Base-by-base conservation (phyloP, 1,139 yeast genomes). In the Zygosaccharomyces sapae region DNA sequence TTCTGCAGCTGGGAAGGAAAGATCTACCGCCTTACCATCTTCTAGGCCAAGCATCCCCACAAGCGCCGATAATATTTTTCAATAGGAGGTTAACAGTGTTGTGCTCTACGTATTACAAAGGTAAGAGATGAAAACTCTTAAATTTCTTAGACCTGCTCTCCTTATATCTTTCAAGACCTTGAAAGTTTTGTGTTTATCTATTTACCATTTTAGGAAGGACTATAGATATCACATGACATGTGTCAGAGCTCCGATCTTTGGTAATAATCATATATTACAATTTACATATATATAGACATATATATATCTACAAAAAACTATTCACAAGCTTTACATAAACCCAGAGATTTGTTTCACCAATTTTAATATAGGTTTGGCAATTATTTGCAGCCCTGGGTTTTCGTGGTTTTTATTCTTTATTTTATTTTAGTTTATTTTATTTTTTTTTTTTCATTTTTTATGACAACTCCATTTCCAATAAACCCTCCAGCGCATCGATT, bases 401-500 rank as follows among this genome's bases (percentile, higher is more conserved):
- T 20, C 22, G 22, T 20, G 5, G 22, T 20, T 20, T 20, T 20
- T 20, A 19, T 19, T 19, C 20, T 19, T 19, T 19, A 19, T 19
- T 19, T 19, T 19, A 19, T 19, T 19, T 19, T 19, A 19, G 20
- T 19, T 19, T 19, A 19, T 19, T 19, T 19, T 19, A 19, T 20
- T 20, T 20, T 20, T 20, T 20, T 20, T 20, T 20, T 20, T 20
- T 20, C 22, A 20, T 20, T 20, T 20, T 20, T 20, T 20, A 20
- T 20, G 22, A 48, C 13, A 43, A 33, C 16, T 45, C 44, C 22
- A 61, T 44, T 68, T 76, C 58, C 33, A 62, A 42, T 6, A 49
- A 43, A 13, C 73, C 73, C 24, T 69, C 74, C 19, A 74, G 54
- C 33, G 72, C 61, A 49, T 73, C 75, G 10, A 74, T 59, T 41